Percentiles rank a stretch among this genome's conserved stretches.
Conservation (phyloP, 1,139 yeast species). For the Suhomyces atakaporum region DNA sequence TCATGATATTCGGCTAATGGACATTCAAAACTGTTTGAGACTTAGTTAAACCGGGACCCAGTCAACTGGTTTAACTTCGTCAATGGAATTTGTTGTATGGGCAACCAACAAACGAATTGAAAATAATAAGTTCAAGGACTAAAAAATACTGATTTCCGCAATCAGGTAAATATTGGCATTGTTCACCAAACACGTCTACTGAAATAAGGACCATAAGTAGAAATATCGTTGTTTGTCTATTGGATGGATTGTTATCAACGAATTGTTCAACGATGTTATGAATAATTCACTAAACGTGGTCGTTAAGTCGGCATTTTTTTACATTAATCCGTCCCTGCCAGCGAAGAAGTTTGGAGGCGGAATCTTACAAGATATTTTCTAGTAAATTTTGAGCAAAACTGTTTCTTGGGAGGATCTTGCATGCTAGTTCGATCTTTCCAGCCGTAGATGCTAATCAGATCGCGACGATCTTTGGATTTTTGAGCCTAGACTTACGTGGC, state of each 20-base stretch:
- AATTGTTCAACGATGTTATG: not conserved
- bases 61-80: conserved; percentile 1
- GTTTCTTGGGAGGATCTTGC: too few species aligned
- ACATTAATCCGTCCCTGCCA: too few species aligned
- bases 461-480: too few species aligned
- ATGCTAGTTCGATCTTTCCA: too few species aligned
- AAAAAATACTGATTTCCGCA: conserved; percentile 1
- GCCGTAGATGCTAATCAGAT: too few species aligned
- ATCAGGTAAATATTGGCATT: conserved; percentile 1
- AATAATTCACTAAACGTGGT: not conserved
- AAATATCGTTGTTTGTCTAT: too few species aligned
- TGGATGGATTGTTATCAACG: not conserved
- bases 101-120: conserved; percentile 2
- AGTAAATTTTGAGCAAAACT: too few species aligned
- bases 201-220: not conserved
- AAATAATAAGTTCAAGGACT: not conserved
- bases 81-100: conserved; percentile 1
- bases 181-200: not conserved
- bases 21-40: not conserved
- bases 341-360: conserved; percentile 1
- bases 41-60: conserved; percentile 1
- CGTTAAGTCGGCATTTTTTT: not conserved
- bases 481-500: too few species aligned
- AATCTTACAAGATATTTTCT: too few species aligned
- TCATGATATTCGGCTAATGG: too few species aligned